Evolutionary conservation across 2,329 filamentous ascomycete genomes (phyloP).

Genomic region (Ilyonectria mors-panacis): DNA sequence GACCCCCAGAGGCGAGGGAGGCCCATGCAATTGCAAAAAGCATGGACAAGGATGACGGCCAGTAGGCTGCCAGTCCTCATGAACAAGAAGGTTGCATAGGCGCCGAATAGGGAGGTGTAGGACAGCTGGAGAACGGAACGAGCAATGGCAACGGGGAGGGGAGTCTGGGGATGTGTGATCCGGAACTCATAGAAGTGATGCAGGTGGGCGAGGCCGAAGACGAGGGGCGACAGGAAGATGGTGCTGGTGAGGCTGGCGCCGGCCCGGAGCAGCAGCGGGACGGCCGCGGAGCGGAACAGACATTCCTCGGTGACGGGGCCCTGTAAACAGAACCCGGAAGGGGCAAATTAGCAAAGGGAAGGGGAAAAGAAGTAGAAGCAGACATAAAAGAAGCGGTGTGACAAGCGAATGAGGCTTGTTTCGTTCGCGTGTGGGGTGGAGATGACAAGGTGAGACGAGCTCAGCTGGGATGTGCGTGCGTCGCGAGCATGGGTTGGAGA

Average conservation of each 20-base stretch:
- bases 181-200: constrained; percentile 98
- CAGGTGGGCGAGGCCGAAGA: constrained; percentile 93
- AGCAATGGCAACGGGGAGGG: constrained; percentile 73
- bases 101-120: constrained; percentile 94
- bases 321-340: constrained; percentile 55
- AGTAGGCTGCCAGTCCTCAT: constrained; percentile 87
- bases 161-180: constrained; percentile 81
- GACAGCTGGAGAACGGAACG: constrained; percentile 87
- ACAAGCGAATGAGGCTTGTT: constrained; percentile 33
- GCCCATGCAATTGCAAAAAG: constrained; percentile 94
- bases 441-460: constrained; percentile 25
- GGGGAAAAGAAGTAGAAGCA: background rate
- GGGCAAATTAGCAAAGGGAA: constrained; percentile 24
- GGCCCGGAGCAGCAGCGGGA: constrained; percentile 86
- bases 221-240: constrained; percentile 86
- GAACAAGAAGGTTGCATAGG: constrained; percentile 91
- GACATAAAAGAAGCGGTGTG: constrained; percentile 42
- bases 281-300: constrained; percentile 89
- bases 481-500: constrained; percentile 29
- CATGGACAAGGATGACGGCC: constrained; percentile 82
- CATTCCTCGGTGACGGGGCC: constrained; percentile 94
- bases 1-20: constrained; percentile 88
- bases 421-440: constrained; percentile 12
- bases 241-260: constrained; percentile 70
- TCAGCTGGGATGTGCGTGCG: constrained; percentile 27